These are phyloP conservation scores for Cryptococcus sp. DNA, from an alignment of 1,284 basidiomycete genomes.

Conservation along the genomic window DNA sequence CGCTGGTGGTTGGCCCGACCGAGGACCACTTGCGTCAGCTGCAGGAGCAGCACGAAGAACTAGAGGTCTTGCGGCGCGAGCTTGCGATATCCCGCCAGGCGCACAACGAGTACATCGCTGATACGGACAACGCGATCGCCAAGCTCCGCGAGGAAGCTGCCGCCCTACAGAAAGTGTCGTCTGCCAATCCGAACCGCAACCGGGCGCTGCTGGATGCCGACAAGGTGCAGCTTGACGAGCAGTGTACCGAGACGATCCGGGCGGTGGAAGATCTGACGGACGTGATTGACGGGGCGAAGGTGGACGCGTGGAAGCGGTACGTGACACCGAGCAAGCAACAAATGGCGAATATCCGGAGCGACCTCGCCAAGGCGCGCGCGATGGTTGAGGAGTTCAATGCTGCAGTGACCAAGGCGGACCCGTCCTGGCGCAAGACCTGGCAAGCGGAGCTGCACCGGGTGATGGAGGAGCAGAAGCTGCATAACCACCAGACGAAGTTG, in stretches of 20 bases:
- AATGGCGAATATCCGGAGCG: slow-evolving; percentile 69
- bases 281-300: slow-evolving; percentile 81
- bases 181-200: slow-evolving; percentile 75
- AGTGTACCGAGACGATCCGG: slow-evolving; percentile 85
- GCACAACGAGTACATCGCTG: slow-evolving; percentile 86
- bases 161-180: slow-evolving; percentile 79
- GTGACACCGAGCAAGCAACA: slow-evolving; percentile 74
- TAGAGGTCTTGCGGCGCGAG: slow-evolving; percentile 87
- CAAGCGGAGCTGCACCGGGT: slow-evolving; percentile 92
- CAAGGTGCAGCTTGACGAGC: slow-evolving; percentile 81
- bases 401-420: slow-evolving; percentile 84
- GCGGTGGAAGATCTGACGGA: slow-evolving; percentile 93
- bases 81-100: slow-evolving; percentile 89
- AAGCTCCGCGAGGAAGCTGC: slow-evolving; percentile 77
- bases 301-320: slow-evolving; percentile 86
- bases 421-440: slow-evolving; percentile 99
- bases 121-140: slow-evolving; percentile 79
- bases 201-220: slow-evolving; percentile 86
- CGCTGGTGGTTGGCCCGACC: slow-evolving; percentile 1
- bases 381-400: slow-evolving; percentile 76
- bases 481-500: slow-evolving; percentile 88
- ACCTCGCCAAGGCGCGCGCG: slow-evolving; percentile 65
- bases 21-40: slow-evolving; percentile 56
- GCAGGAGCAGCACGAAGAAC: slow-evolving; percentile 88
- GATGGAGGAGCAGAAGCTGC: slow-evolving; percentile 93